phyloP scores from a whole-genome alignment of 2,329 filamentous ascomycete species.

The Trichoderma asperellum region DNA sequence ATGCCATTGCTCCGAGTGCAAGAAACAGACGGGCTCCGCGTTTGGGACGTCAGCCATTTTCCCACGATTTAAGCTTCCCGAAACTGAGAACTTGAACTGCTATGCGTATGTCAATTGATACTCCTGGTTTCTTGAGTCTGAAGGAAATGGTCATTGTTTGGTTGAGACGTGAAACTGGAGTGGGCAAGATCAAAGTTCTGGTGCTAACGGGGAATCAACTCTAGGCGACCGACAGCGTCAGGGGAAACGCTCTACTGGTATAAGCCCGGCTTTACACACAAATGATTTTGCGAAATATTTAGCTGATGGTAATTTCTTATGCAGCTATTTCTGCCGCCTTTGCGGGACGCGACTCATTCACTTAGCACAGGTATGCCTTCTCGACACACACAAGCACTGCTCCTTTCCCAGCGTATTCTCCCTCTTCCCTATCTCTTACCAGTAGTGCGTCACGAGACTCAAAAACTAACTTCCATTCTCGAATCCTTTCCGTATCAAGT shows the following conservation, averaged over 20 bases:
- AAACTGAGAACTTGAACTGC: conserved; percentile 53
- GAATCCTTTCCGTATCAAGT: conserved; percentile 39
- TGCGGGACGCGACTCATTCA: conserved; percentile 71
- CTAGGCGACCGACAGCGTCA: conserved; percentile 59
- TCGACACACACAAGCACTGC: not conserved
- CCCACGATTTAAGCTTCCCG: conserved; percentile 64
- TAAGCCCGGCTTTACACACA: conserved; percentile 28
- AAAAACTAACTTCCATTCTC: conserved; percentile 26
- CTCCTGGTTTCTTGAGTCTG: not conserved
- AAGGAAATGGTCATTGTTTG: too few relatives aligned
- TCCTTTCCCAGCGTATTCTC: not conserved
- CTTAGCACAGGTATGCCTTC: conserved; percentile 54
- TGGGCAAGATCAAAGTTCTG: not conserved
- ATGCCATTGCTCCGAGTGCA: conserved; percentile 71
- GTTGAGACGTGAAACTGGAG: not conserved
- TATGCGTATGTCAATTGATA: conserved; percentile 51
- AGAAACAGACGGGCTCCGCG: conserved; percentile 66
- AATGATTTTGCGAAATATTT: not conserved
- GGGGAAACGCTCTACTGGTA: conserved; percentile 64
- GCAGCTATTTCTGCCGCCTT: conserved; percentile 66
- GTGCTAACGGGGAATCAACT: not conserved
- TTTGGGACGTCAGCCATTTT: conserved; percentile 73
- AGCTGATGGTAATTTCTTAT: conserved; percentile 14
- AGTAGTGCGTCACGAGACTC: not conserved
- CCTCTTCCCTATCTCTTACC: not conserved